phyloP scores from a whole-genome alignment of 306 rosid species.

The Castanopsis chinensis region DNA sequence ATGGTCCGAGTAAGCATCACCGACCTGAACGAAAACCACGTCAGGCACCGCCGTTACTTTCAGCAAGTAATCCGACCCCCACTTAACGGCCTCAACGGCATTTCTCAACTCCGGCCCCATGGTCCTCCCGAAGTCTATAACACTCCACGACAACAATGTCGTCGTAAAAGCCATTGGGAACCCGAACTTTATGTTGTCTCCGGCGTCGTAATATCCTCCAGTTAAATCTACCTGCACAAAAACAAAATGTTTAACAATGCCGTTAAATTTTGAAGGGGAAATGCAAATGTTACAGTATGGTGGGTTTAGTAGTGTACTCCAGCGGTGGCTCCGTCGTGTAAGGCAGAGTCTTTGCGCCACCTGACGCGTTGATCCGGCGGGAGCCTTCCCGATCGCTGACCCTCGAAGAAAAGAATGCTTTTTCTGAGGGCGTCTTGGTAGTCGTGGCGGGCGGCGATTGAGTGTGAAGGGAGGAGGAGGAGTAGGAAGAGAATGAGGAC shows the following conservation, averaged over 20 bases:
- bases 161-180: constrained; percentile 97
- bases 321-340: constrained; percentile 74
- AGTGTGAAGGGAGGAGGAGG: constrained; percentile 31
- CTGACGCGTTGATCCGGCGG: constrained; percentile 80
- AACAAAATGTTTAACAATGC: too few species aligned
- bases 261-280: not conserved
- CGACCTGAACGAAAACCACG: constrained; percentile 84
- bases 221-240: constrained; percentile 67
- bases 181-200: constrained; percentile 92
- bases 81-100: constrained; percentile 64
- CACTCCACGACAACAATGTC: constrained; percentile 86
- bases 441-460: constrained; percentile 48
- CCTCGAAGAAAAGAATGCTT: constrained; percentile 95
- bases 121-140: constrained; percentile 74
- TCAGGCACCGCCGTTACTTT: constrained; percentile 75
- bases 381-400: constrained; percentile 95
- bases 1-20: constrained; percentile 82
- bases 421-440: constrained; percentile 80
- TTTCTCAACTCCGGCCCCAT: constrained; percentile 80
- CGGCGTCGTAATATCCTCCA: constrained; percentile 98
- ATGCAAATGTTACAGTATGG: not conserved
- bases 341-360: constrained; percentile 91
- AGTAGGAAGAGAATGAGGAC: constrained; percentile 26
- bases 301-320: constrained; percentile 41
- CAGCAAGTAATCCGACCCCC: constrained; percentile 84